These are phyloP conservation scores for Phytopythium oedochilum DNA, from an alignment of 352 stramenopile genomes.

Conservation along the genomic window DNA sequence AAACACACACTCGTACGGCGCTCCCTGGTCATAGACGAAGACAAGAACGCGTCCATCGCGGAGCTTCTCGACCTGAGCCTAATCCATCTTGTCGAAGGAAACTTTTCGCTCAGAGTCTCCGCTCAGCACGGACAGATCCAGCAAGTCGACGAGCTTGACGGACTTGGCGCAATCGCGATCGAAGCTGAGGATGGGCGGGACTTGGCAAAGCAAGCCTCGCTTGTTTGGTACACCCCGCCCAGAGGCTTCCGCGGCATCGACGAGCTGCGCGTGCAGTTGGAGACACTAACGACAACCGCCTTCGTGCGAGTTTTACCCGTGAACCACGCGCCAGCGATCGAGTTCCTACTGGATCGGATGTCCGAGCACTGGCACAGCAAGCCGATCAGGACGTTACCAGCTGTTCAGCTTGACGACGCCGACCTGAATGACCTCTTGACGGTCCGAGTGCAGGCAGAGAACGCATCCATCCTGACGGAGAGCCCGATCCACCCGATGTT, in stretches of 20 bases:
- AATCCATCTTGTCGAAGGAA: background rate
- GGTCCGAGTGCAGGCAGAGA: conserved; percentile 20
- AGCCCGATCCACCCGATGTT: conserved; percentile 12
- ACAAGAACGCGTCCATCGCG: conserved; percentile 13
- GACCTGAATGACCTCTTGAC: conserved; percentile 29
- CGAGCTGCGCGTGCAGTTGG: conserved; percentile 11
- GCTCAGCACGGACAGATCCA: background rate
- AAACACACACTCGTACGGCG: background rate
- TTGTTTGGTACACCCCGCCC: conserved; percentile 13
- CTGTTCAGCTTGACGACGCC: conserved; percentile 23
- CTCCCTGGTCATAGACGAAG: conserved; percentile 11
- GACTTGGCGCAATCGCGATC: background rate
- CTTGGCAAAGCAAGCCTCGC: conserved; percentile 9
- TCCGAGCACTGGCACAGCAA: conserved; percentile 18
- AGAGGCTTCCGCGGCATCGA: conserved; percentile 22
- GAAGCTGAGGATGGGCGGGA: background rate
- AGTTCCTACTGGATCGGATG: conserved; percentile 9
- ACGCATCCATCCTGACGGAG: conserved; percentile 19
- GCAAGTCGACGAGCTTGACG: background rate
- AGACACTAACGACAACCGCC: conserved; percentile 10
- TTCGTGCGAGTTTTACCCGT: conserved; percentile 32
- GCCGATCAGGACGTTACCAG: conserved; percentile 25
- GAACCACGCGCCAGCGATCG: conserved; percentile 20
- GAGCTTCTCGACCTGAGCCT: conserved; percentile 8
- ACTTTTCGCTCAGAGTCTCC: background rate